Evolutionary conservation across 352 stramenopile genomes (phyloP).

Genomic region (Pythium utonaiense): DNA sequence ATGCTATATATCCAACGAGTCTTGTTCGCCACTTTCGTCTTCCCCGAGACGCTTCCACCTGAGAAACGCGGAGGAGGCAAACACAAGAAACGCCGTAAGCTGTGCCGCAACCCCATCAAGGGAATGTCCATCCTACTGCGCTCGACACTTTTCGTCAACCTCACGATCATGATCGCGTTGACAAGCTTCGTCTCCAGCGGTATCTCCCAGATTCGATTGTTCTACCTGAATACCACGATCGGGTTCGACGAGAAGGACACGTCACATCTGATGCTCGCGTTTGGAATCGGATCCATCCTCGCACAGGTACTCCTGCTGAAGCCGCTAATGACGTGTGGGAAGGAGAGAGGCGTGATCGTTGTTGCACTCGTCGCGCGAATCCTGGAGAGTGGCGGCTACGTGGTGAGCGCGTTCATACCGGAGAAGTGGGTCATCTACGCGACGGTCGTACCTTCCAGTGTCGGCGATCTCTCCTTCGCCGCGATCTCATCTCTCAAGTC

Average conservation of each 20-base stretch:
- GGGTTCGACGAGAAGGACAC: conserved; percentile 69
- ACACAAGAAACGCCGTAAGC: conserved; percentile 24
- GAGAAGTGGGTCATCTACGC: conserved; percentile 61
- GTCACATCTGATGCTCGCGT: conserved; percentile 54
- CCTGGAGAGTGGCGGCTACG: conserved; percentile 38
- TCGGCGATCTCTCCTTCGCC: conserved; percentile 67
- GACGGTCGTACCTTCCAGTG: conserved; percentile 33
- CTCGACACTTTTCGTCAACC: conserved; percentile 53
- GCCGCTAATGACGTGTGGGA: conserved; percentile 48
- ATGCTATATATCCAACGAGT: conserved; percentile 51
- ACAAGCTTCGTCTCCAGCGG: conserved; percentile 63
- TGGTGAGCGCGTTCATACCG: conserved; percentile 46
- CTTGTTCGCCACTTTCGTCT: conserved; percentile 50
- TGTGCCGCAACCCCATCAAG: conserved; percentile 57
- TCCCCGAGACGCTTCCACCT: conserved; percentile 54
- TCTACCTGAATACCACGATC: conserved; percentile 75
- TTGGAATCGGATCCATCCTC: conserved; percentile 51
- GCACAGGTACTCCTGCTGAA: conserved; percentile 58
- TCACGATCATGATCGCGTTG: conserved; percentile 64
- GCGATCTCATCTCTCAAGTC: conserved; percentile 65
- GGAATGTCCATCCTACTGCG: conserved; percentile 68
- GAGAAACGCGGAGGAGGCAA: conserved; percentile 33
- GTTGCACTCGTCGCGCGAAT: conserved; percentile 45
- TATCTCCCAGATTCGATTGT: conserved; percentile 58
- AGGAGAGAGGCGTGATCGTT: conserved; percentile 69